Conservation (phyloP, 2,329 filamentous ascomycete species). For the Parascedosporium putredinis region DNA sequence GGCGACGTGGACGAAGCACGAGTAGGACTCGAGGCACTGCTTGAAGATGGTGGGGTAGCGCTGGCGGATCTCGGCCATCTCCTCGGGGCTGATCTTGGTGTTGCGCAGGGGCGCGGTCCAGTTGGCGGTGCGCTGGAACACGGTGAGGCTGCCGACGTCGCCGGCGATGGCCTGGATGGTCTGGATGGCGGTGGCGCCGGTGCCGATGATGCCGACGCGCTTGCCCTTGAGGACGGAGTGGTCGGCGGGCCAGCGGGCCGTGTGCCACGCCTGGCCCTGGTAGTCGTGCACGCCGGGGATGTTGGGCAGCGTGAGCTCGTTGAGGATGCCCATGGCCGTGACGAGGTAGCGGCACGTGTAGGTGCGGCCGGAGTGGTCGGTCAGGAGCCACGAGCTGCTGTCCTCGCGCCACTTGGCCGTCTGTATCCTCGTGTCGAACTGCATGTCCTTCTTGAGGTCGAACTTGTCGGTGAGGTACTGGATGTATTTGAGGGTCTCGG, state of each 20-base stretch:
- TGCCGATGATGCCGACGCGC: constrained; percentile 49
- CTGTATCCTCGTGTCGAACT: constrained; percentile 19
- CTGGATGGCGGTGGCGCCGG: constrained; percentile 51
- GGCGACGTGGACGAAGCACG: constrained; percentile 42
- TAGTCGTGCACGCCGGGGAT: constrained; percentile 47
- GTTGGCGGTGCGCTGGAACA: constrained; percentile 54
- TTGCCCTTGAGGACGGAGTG: constrained; percentile 34
- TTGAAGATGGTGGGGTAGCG: constrained; percentile 24
- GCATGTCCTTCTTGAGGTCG: constrained; percentile 27
- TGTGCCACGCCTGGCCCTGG: constrained; percentile 46
- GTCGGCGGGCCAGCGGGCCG: constrained; percentile 46
- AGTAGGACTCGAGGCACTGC: constrained; percentile 50
- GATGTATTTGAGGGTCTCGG: constrained; percentile 31
- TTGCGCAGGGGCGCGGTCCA: constrained; percentile 54
- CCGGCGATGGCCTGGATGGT: constrained; percentile 41
- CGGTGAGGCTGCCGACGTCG: constrained; percentile 40
- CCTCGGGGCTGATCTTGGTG: constrained; percentile 43
- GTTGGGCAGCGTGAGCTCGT: constrained; percentile 53
- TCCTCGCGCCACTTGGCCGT: constrained; percentile 18
- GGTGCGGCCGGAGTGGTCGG: constrained; percentile 15
- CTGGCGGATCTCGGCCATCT: constrained; percentile 32
- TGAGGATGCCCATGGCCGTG: constrained; percentile 55
- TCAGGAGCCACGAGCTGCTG: constrained; percentile 18
- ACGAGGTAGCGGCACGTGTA: constrained; percentile 31
- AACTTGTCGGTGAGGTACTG: constrained; percentile 29